Evolutionary conservation across 23 red algal genomes (phyloP), one percentile per base, ranked within the genome.

Genomic region (Cyanidioschyzon merolae): DNA sequence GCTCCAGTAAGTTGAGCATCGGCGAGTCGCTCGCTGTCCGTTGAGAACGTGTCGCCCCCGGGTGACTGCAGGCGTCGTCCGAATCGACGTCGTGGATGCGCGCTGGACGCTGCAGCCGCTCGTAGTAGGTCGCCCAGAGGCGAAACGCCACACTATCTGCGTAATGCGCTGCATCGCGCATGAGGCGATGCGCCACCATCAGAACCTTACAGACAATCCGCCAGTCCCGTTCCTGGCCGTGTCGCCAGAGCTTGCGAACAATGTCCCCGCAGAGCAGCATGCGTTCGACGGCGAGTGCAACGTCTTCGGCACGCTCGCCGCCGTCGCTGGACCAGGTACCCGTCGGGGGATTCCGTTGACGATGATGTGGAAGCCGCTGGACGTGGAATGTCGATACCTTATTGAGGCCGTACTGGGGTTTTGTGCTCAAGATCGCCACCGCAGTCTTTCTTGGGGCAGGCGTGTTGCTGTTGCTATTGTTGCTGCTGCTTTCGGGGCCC

Each of bases 191-290:
- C 15, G 59, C 38, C 57, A 81, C 78, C 7, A 81, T 68, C 18
- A 81, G 54, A 12, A 71, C 78, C 32, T 81, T 81, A 2, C 58
- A 59, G 38, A 71, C 78, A 1, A 81, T 81, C 32, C 78, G 59
- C 78, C 78, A 81, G 78, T 81, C 78, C 37, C 41, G 58, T 57
- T 67, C 78, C 17, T 34, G 29, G 34, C 59, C 68, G 21, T 81
- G 59, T n/a, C 68, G 59, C 78, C 78, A 81, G 7, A 81, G n/a
- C 32, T 81, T 81, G n/a, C 78, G 40, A 17, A 81, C 38, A 1
- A 81, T 71, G 32, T 81, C 78, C 34, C 78, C 59, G 2, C 78
- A 71, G n/a, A 81, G 40, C 36, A 81, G 38, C 12, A 71, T 26
- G 18, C 50, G 59, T 34, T 81, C 68, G 12, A 58, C 39, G 16